A percentile compares a stretch with the other conserved stretches of the same genome.
Evolutionary conservation across 495 filamentous ascomycete genomes (phyloP).

Genomic region (Annulohypoxylon maeteangense): DNA sequence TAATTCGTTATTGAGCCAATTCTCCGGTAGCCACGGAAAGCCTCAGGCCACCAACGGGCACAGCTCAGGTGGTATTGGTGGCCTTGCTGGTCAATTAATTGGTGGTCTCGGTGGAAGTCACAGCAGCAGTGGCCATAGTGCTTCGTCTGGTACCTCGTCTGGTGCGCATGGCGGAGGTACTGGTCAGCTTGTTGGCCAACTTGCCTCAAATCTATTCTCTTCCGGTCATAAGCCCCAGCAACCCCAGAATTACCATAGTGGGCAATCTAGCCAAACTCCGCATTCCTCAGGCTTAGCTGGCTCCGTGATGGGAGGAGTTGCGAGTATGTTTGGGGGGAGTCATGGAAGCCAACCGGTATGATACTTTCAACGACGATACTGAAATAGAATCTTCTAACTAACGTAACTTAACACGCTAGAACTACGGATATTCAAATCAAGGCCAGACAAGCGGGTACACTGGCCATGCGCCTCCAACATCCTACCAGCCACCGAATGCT

Average conservation of each 20-base stretch:
- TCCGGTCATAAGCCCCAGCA: slow-evolving; percentile 53
- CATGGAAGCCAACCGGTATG: slow-evolving; percentile 49
- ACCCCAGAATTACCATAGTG: slow-evolving; percentile 51
- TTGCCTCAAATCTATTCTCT: slow-evolving; percentile 59
- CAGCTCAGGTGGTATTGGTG: slow-evolving; percentile 50
- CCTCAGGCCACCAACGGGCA: slow-evolving; percentile 43
- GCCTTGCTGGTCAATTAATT: slow-evolving; percentile 51
- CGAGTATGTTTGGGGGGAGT: slow-evolving; percentile 55
- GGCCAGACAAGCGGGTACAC: slow-evolving; percentile 57
- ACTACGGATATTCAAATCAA: slow-evolving; percentile 64
- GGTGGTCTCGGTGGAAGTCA: slow-evolving; percentile 47
- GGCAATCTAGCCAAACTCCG: slow-evolving; percentile 44
- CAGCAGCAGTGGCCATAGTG: slow-evolving; percentile 37
- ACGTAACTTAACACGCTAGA: slow-evolving; percentile 46
- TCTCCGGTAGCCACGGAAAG: slow-evolving; percentile 44
- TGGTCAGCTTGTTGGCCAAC: slow-evolving; percentile 57
- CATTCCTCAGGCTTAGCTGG: slow-evolving; percentile 54
- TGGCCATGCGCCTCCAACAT: slow-evolving; percentile 60
- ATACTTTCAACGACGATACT: background rate
- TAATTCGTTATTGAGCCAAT: slow-evolving; percentile 45
- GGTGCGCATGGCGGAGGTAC: slow-evolving; percentile 52
- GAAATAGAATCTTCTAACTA: slow-evolving; percentile 19
- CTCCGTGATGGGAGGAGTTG: slow-evolving; percentile 56
- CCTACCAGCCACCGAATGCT: slow-evolving; percentile 55
- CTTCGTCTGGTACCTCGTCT: slow-evolving; percentile 46